Base-by-base conservation (phyloP, 805 yeast genomes). In the Phaffomyces opuntiae region DNA sequence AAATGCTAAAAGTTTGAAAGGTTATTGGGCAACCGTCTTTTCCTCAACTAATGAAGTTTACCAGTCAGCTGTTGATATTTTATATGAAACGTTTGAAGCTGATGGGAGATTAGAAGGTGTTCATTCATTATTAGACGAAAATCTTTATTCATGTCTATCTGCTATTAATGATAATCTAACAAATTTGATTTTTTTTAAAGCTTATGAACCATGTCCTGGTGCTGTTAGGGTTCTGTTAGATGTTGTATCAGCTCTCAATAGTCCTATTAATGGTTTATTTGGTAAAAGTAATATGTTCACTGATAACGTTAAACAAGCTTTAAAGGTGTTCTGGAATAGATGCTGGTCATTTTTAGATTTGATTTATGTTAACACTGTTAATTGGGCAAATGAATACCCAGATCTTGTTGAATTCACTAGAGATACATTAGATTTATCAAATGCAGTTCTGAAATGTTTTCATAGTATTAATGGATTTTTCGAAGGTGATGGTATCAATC, bases 341-440 rank as follows among this genome's bases (percentile, higher is more conserved):
- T 72, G 81, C 36, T 91, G 99, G 98, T 56, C 57, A 13, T 83
- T 87, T 50, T 64, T 91, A 47, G 76, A 77, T 39, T 73, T 81
- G 70, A 76, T 87, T 2, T 87, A 85, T 53, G 68, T 70, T 37
- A 74, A 77, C 45, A 87, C 95, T 1, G 66, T 85, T 13, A 61
- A 62, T 4, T 91, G 99, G 99, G 88, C 96, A 0, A 64, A 72
- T 2, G 64, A 67, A 34, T 82, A 80, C 54, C 68, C 72, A 0
- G 75, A 74, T 42, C 68, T 87, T 54, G 75, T 82, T 38, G 95
- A 89, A 46, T 90, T 88, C 54, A 86, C 96, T 3, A 76, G 95
- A 60, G 96, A 88, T 58, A 81, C 87, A 0, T 70, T 91, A 42
- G 96, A 90, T 53, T 69, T 87, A 31, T 82, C 95, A 48, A 81